These are phyloP conservation scores for Suhomyces faveliae DNA, from an alignment of 805 yeast species.

Conservation along the genomic window DNA sequence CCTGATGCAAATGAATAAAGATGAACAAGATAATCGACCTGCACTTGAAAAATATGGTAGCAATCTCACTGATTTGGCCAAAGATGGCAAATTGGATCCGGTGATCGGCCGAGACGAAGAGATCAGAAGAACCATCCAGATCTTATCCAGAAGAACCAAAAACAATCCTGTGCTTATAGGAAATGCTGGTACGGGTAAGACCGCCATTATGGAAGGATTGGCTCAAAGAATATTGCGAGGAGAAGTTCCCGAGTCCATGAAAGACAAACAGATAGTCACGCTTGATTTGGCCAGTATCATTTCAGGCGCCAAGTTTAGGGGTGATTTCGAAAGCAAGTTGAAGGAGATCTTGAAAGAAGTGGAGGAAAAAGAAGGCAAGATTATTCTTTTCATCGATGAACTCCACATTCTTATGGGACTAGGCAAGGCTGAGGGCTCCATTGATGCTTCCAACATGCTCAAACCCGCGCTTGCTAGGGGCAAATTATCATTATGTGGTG, in stretches of 20 bases:
- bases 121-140: conserved; percentile 88
- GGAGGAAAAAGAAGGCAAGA: conserved; percentile 70
- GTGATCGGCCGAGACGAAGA: conserved; percentile 97
- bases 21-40: conserved; percentile 53
- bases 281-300: conserved; percentile 86
- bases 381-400: conserved; percentile 86
- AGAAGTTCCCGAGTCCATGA: conserved; percentile 93
- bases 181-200: conserved; percentile 97
- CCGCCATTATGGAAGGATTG: conserved; percentile 93
- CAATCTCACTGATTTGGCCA: conserved; percentile 82
- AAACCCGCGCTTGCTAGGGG: conserved; percentile 96
- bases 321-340: conserved; percentile 91
- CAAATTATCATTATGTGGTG: conserved; percentile 88
- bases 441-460: conserved; percentile 90
- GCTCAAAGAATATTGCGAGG: conserved; percentile 91
- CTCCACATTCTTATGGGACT: conserved; percentile 85
- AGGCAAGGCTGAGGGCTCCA: conserved; percentile 92
- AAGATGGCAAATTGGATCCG: conserved; percentile 89
- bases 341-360: conserved; percentile 80
- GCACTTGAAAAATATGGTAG: conserved; percentile 85
- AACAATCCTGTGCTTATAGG: conserved; percentile 96
- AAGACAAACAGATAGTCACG: conserved; percentile 78
- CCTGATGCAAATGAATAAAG: conserved; percentile 43
- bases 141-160: conserved; percentile 86
- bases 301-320: conserved; percentile 93